Evolutionary conservation across 805 yeast genomes (phyloP), one percentile per base, ranked within the genome.

Genomic region (Candida ulmi): DNA sequence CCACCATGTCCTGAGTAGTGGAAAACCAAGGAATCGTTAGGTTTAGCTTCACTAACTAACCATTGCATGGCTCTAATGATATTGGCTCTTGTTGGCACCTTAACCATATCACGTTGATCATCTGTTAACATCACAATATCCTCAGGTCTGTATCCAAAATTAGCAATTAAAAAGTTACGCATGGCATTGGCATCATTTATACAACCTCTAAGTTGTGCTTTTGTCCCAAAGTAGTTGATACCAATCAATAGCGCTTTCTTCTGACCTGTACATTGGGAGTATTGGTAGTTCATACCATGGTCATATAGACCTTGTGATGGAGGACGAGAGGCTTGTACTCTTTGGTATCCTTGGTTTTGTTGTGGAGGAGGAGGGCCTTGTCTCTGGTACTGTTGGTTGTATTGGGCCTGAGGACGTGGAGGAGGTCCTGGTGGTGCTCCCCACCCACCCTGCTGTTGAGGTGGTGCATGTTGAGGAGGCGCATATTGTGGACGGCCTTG

Each of bases 1-100:
- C 87, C 85, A 25, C 90, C 90, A 51, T 83, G 90, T 18, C 90
- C 87, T 1, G 86, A 78, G 55, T 76, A 81, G 55, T 83, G 90
- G 68, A 83, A 75, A 41, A 83, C 77, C 36, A 82, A 58, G 7
- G 83, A 71, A 58, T 82, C 90, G 48, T 82, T 80, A 17, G 84
- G 76, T 44, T 61, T 65, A 0, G 88, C 87, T 39, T 68, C 80
- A 12, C 62, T 58, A n/a, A 79, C 86, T 12, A 83, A 70, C 90
- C 90, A 83, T 43, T 71, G 74, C 83, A 81, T 80, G 2, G 83
- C 90, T 32, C 77, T 67, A 27, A 80, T 54, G 53, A 83, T 81
- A 57, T 83, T 83, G n/a, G 63, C 71, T 44, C 68, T 66, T 1
- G 83, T 78, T 18, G 90, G 90, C n/a, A 74, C 40, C 16, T 46